Evolutionary conservation across 2,329 filamentous ascomycete genomes (phyloP), one percentile per base, ranked within the genome.

Genomic region (Epichloe scottii): DNA sequence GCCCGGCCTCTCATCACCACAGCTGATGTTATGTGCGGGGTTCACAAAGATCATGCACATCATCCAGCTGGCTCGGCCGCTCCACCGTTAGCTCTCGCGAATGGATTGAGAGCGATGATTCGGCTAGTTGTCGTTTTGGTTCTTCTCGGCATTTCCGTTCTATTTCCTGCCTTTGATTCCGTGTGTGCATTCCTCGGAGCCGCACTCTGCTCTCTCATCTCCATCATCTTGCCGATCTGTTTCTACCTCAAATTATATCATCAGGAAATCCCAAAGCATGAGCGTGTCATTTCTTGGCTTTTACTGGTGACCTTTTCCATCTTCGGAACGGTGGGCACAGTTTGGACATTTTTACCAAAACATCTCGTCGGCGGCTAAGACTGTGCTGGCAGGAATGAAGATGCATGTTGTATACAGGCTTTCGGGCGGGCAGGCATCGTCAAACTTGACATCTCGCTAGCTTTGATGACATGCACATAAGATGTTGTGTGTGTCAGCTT

Each of bases 221-320:
- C 91, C 68, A 83, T 97, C 57, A 89, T 95, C 17, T 66, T 98
- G 48, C 93, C 91, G 0, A 72, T 95, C 34, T 78, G 83, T 4
- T 97, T 98, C 63, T 89, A 97, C 62, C 70, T 97, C 51, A 95
- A 90, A 69, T 80, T 97, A 1, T 97, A 95, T 64, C 81, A 82
- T 45, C 76, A 81, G 47, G 82, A 91, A 54, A 79, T 96, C 44
- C 70, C 74, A 1, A 57, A 66, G 1, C 63, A 64, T 21, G 88
- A 95, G 67, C 82, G 79, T 59, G 64, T 79, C 4, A 57, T 86
- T 43, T 82, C 85, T 59, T 90, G 81, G 74, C 63, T 71, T 15
- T 67, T 95, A 58, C 82, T 96, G 61, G 64, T 80, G 5, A 61
- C 87, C 12, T 93, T 87, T 51, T 74, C 78, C 1, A 62, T 82